Base-by-base conservation (phyloP, 2,329 filamentous ascomycete species). In the Fragosphaeria purpurea region DNA sequence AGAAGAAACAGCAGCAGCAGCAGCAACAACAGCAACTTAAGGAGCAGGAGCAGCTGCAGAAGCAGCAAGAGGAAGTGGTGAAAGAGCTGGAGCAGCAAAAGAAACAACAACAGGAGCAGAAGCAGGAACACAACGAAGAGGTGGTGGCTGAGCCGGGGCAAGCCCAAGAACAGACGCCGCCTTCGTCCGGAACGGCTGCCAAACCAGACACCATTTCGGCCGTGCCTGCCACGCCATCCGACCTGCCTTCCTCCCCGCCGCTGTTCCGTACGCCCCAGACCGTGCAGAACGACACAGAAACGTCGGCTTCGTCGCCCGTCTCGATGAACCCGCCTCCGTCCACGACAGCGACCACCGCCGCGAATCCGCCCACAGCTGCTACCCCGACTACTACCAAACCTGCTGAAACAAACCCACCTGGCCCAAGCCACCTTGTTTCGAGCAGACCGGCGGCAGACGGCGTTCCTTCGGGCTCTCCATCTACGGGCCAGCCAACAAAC, bases 261-360 rank as follows among this genome's bases (percentile, higher is more conserved):
- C 30, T 41, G 7, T 41, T 33, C 41, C 11, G 37, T 12, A 46
- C 52, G 8, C 48, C 46, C 3, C 48, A 50, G 22, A 48, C 51
- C 7, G 43, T 31, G 6, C 46, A 22, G 22, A 22, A 41, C 22
- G 52, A 35, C n/a, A 44, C 46, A 7, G 12, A 39, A 4, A 47
- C 46, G 13, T 47, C 46, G 2, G 30, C 30, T 4, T 53, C 51
- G 30, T 44, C 52, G 4, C 46, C 49, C 7, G 11, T 32, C 4
- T 30, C 48, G 10, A 53, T 48, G 46, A 43, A 13, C 3, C 41
- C 46, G 34, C 47, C 31, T 34, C 37, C 47, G 9, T 40, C 47
- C 13, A 39, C 34, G 11, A 44, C 37, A 13, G 44, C 32, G 12
- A 3, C 22, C 3, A 22, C 22, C 22, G 43, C 30, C 22, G 38